Base-by-base conservation (phyloP, 2,329 filamentous ascomycete species). In the Epichloe coenophiala region DNA sequence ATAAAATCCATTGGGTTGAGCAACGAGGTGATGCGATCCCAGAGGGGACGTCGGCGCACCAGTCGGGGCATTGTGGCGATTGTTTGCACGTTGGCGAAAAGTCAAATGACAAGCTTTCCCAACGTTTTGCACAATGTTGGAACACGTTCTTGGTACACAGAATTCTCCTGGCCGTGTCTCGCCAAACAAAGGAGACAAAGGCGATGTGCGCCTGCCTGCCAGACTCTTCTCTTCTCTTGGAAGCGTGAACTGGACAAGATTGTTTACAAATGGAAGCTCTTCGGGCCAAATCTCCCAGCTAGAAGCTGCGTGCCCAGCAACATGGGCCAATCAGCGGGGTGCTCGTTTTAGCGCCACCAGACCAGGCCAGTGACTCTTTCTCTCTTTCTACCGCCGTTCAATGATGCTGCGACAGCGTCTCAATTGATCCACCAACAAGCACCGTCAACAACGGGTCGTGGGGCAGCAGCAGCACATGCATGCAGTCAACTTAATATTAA, bases 1-100 rank as follows among this genome's bases (percentile, higher is more conserved):
- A 93, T 71, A 61, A 91, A 86, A 68, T 98, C 93, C 71, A 86
- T 84, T 3, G 88, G 88, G 62, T 97, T 91, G 53, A 96, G 72
- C 65, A 81, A 81, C 51, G 86, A 76, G 63, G 81, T 81, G 65
- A 97, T 77, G 65, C 91, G 87, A 75, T 97, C 85, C 33, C 71
- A 64, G 58, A 95, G 77, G 64, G 93, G 84, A 63, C 80, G 81
- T 60, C 81, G 83, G 64, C 93, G 88, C 59, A 98, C 82, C 55
- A 95, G 78, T 61, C 84, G 83, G 60, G 89, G 88, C 72, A 80
- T 76, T 54, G 58, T 81, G 55, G 53, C 49, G 33, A 49, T 13
- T 19, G 9, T 33, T 50, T 36, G 21, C 13, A 35, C 19, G 23
- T 5, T 19, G 12, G 33, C 13, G 39, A 23, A n/a, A 33, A 31